These are phyloP conservation scores for Fusarium torreyae DNA, from an alignment of 2,329 filamentous ascomycete genomes.

Conservation along the genomic window DNA sequence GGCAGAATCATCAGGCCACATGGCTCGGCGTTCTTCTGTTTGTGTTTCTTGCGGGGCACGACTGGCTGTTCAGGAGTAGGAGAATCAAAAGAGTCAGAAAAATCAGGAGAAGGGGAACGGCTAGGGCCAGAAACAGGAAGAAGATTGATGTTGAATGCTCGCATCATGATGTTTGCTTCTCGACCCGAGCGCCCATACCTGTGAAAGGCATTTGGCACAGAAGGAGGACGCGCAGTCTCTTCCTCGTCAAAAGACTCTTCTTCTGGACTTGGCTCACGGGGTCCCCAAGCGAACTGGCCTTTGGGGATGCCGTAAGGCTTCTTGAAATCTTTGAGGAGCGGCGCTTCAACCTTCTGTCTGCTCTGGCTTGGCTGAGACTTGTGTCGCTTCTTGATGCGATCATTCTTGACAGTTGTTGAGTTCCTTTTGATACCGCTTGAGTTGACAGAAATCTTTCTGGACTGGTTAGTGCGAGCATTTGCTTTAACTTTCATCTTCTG, in stretches of 20 bases:
- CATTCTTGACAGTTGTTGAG: background rate
- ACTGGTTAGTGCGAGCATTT: constrained; percentile 1
- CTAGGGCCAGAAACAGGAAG: background rate
- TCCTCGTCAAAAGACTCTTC: constrained; percentile 34
- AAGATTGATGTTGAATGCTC: background rate
- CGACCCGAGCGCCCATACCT: background rate
- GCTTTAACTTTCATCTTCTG: background rate
- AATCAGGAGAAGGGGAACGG: background rate
- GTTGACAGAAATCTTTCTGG: background rate
- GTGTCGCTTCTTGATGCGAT: constrained; percentile 8
- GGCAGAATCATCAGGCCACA: constrained; percentile 46
- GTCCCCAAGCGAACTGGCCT: constrained; percentile 32
- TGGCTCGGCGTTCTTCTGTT: background rate
- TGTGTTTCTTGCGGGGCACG: background rate
- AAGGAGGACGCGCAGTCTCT: constrained; percentile 31
- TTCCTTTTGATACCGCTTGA: constrained; percentile 6
- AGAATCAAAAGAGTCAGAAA: background rate
- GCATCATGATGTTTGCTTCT: background rate
- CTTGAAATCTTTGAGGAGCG: constrained; percentile 27
- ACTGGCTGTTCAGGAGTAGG: background rate
- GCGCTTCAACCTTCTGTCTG: constrained; percentile 15
- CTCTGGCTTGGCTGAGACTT: background rate
- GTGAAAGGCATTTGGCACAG: constrained; percentile 18
- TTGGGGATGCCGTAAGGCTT: constrained; percentile 27
- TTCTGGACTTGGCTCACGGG: background rate